phyloP scores from a whole-genome alignment of 2,329 filamentous ascomycete genomes.

The Cladophialophora yegresii region DNA sequence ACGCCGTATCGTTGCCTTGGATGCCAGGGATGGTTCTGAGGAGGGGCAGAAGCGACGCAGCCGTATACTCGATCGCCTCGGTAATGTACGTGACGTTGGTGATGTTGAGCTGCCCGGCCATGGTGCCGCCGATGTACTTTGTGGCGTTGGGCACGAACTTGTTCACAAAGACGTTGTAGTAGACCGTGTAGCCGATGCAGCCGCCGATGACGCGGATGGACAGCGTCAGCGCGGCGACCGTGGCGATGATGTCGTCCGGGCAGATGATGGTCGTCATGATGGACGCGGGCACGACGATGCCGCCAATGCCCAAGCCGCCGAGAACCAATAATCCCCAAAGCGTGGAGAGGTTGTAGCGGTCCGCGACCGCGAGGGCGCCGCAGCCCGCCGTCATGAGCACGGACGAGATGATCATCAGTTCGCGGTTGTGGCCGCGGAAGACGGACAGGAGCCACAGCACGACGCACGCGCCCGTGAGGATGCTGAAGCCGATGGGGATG shows the following conservation, averaged over 20 bases:
- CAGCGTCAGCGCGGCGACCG: slow-evolving; percentile 67
- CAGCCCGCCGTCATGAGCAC: slow-evolving; percentile 66
- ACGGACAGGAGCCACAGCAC: slow-evolving; percentile 60
- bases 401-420: slow-evolving; percentile 61
- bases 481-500: slow-evolving; percentile 65
- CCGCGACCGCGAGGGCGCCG: slow-evolving; percentile 56
- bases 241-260: slow-evolving; percentile 69
- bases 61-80: slow-evolving; percentile 57
- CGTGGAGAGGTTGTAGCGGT: slow-evolving; percentile 55
- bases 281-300: slow-evolving; percentile 66
- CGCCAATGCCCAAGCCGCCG: slow-evolving; percentile 66
- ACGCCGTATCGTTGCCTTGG: slow-evolving; percentile 50
- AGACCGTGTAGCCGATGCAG: slow-evolving; percentile 63
- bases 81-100: slow-evolving; percentile 51
- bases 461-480: slow-evolving; percentile 62
- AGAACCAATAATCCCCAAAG: slow-evolving; percentile 62
- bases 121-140: slow-evolving; percentile 54
- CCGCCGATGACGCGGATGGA: slow-evolving; percentile 70
- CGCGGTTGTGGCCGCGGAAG: slow-evolving; percentile 60
- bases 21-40: slow-evolving; percentile 55
- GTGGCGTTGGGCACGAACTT: slow-evolving; percentile 51
- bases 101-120: slow-evolving; percentile 54
- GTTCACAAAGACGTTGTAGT: slow-evolving; percentile 56
- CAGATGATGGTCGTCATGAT: slow-evolving; percentile 71
- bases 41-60: slow-evolving; percentile 56